These are phyloP conservation scores for Taphrina betulina DNA, from an alignment of 1,139 yeast species.

Conservation along the genomic window DNA sequence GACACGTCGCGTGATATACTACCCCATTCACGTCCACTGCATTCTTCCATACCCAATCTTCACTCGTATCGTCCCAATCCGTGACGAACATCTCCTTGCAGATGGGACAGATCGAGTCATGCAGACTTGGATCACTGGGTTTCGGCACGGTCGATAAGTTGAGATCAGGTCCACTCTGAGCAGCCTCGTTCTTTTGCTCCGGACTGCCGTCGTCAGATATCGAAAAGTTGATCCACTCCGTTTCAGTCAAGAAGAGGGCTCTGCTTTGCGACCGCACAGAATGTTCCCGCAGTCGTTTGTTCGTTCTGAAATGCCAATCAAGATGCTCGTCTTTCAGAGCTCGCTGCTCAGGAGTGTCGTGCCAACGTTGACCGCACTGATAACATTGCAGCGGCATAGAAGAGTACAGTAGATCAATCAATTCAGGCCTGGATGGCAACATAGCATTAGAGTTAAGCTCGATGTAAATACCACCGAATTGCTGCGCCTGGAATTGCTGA, in stretches of 20 bases:
- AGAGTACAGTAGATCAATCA: conserved; percentile 51
- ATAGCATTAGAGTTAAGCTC: conserved; percentile 29
- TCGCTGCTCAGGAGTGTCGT: conserved; percentile 60
- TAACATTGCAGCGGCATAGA: conserved; percentile 77
- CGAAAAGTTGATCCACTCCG: conserved; percentile 39
- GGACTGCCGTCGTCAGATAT: conserved; percentile 39
- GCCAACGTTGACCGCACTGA: conserved; percentile 85
- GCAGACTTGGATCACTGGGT: conserved; percentile 67
- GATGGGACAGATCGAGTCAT: conserved; percentile 74
- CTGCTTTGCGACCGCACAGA: conserved; percentile 59
- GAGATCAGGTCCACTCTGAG: conserved; percentile 24
- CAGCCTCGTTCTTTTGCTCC: conserved; percentile 34
- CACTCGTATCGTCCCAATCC: conserved; percentile 80
- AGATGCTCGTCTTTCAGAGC: conserved; percentile 60
- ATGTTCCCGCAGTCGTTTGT: conserved; percentile 65
- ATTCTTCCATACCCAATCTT: conserved; percentile 94
- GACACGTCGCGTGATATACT: conserved; percentile 80
- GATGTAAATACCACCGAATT: conserved; percentile 1
- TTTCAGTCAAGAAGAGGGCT: conserved; percentile 75
- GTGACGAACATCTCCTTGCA: conserved; percentile 82
- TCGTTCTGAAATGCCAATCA: conserved; percentile 96
- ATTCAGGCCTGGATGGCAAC: conserved; percentile 42
- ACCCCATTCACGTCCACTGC: conserved; percentile 69
- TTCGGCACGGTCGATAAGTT: conserved; percentile 48
- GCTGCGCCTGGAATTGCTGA: neutral